Base-by-base conservation (phyloP, 2,329 filamentous ascomycete species). In the Beauveria sp. region DNA sequence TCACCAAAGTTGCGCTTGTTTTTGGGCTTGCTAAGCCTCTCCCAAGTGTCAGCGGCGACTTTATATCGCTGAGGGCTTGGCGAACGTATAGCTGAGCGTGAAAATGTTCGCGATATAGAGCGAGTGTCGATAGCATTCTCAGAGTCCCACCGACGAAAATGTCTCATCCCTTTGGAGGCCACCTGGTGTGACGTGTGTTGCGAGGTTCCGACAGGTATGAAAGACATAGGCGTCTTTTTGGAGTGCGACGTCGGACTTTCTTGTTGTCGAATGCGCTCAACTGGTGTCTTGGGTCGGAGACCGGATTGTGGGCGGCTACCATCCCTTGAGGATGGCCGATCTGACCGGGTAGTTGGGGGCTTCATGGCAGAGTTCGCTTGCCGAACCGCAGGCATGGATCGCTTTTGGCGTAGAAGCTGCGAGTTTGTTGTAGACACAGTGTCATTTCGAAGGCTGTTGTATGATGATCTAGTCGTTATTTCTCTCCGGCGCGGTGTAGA, bases 141-240 rank as follows among this genome's bases (percentile, higher is more conserved):
- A 9, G 91, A 96, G 68, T 96, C 91, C 69, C 91, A 87, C 50
- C 93, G 89, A 51, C 91, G 86, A 70, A 93, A 87, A 43, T 84
- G 79, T 40, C 90, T 86, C 30, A 86, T 80, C 52, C 77, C 80
- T 75, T 92, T 96, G 47, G 89, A 80, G 54, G 83, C 84, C 65
- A 89, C 80, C 75, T 96, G 89, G 65, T 96, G 89, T 12, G 90
- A 91, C 70, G 91, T 89, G 24, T 84, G 82, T 64, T 84, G 84
- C 14, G 89, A 88, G 34, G 82, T 82, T 38, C 91, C 91, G 47
- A 90, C 88, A 34, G 92, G 90, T 51, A 96, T 74, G 70, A 96
- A 96, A 8, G 93, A 91, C 16, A 84, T 75, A 49, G 85, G 84
- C 57, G 83, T 78, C 72, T 86, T 87, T 64, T 85, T 80, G 24